Percentiles rank a stretch among this genome's conserved stretches.
phyloP scores from a whole-genome alignment of 805 yeast species.

The Kodamaea lidongshanica region DNA sequence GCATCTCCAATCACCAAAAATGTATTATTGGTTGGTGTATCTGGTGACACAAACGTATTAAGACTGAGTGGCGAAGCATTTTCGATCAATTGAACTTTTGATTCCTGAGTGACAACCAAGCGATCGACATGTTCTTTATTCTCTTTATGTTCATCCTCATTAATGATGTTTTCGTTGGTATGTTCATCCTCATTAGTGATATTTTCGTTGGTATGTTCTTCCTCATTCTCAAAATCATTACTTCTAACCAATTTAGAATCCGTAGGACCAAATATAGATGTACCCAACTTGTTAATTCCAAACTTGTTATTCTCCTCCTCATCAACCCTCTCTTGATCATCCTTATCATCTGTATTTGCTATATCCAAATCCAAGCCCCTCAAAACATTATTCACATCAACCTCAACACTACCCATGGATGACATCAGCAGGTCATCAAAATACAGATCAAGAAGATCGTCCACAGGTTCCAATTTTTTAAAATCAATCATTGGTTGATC shows the following conservation, averaged over 20 bases:
- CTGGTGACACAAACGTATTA: slow-evolving; percentile 10
- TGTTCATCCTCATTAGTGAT: no score
- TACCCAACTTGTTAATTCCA: no score
- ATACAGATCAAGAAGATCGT: slow-evolving; percentile 38
- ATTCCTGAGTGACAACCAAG: no score
- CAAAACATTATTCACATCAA: slow-evolving; percentile 15
- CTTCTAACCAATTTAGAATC: no score
- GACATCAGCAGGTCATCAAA: slow-evolving; percentile 32
- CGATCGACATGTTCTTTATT: no score
- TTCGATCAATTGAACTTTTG: no score
- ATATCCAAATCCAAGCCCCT: slow-evolving; percentile 7
- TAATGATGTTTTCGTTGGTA: no score
- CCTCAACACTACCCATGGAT: slow-evolving; percentile 18
- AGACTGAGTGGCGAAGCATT: slow-evolving; percentile 7
- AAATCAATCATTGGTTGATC: slow-evolving; percentile 3
- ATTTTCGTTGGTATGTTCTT: no score
- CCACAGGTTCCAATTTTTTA: slow-evolving; percentile 29
- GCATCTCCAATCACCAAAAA: slow-evolving; percentile 34
- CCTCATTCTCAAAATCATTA: no score
- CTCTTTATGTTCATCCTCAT: no score
- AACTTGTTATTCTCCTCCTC: slow-evolving; percentile 3
- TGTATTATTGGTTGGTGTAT: slow-evolving; percentile 22
- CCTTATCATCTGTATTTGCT: slow-evolving; percentile 2
- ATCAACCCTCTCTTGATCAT: background rate
- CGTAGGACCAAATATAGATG: no score